phyloP scores from a whole-genome alignment of 169 alveolate genomes.

The Perkinsus olseni region DNA sequence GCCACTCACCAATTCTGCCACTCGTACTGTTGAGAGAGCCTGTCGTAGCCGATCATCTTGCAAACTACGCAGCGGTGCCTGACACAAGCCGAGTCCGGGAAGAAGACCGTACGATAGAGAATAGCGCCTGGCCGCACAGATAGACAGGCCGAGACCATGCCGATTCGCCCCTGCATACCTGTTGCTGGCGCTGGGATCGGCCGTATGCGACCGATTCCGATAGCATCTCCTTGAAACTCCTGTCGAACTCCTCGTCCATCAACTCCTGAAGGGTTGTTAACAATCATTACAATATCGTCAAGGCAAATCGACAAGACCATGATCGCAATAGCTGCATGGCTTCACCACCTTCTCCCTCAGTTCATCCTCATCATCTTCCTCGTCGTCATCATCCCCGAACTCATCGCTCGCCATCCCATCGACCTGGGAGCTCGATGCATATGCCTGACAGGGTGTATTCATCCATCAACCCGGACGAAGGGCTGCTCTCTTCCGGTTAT shows the following conservation, averaged over 20 bases:
- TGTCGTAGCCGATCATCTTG: not conserved
- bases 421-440: not conserved
- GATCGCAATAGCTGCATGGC: no score
- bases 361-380: not conserved
- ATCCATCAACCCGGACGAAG: not conserved
- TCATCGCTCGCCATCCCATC: not conserved
- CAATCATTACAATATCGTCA: no score
- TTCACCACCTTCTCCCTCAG: not conserved
- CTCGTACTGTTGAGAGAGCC: not conserved
- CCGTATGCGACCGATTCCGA: not conserved
- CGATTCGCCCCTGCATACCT: not conserved
- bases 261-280: not conserved
- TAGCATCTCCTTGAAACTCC: not conserved
- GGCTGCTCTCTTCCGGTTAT: not conserved
- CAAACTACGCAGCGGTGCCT: not conserved
- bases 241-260: not conserved
- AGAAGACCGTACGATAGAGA: no score
- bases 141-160: no score
- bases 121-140: no score
- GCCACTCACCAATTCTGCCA: not conserved
- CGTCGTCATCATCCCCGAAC: not conserved
- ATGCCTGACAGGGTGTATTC: not conserved
- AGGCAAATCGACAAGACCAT: no score
- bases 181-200: not conserved
- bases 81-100: not conserved